Evolutionary conservation across 345 rosid genomes (phyloP).

Genomic region (Camelina hispida): DNA sequence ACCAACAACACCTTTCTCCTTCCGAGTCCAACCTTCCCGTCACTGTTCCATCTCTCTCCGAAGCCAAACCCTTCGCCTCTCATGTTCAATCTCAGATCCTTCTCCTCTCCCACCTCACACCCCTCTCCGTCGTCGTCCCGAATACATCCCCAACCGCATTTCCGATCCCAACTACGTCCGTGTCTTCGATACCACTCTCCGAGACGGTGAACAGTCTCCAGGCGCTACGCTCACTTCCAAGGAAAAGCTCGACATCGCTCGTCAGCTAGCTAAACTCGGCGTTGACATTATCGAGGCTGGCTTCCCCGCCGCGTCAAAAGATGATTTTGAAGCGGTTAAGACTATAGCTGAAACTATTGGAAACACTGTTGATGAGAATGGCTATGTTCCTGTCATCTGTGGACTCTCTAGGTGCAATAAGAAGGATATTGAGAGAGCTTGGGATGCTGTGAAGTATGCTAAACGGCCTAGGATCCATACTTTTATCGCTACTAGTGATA

Average conservation of each 20-base stretch:
- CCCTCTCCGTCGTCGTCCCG: conserved; percentile 56
- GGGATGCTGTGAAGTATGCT: conserved; percentile 92
- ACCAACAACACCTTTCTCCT: conserved; percentile 22
- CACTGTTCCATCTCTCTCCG: conserved; percentile 30
- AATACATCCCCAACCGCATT: conserved; percentile 72
- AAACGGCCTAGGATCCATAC: conserved; percentile 85
- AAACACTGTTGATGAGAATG: conserved; percentile 60
- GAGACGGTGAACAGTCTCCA: conserved; percentile 98
- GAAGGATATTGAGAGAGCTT: conserved; percentile 74
- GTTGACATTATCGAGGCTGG: conserved; percentile 96
- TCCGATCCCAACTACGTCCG: conserved; percentile 80
- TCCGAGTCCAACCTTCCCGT: conserved; percentile 26
- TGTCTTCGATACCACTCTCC: conserved; percentile 94
- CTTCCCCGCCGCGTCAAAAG: conserved; percentile 89
- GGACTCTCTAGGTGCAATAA: conserved; percentile 89
- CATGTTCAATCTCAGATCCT: conserved; percentile 46
- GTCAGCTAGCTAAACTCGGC: conserved; percentile 81
- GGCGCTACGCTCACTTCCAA: conserved; percentile 95
- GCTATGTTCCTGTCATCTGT: conserved; percentile 90
- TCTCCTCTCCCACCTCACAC: conserved; percentile 25
- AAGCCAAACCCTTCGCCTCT: conserved; percentile 33
- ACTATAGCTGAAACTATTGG: conserved; percentile 78
- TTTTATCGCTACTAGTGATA: conserved; percentile 84
- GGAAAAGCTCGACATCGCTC: conserved; percentile 87
- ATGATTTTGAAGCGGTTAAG: conserved; percentile 87